Evolutionary conservation across 2,329 filamentous ascomycete genomes (phyloP), one percentile per base, ranked within the genome.

Genomic region (Sarocladium kiliense): DNA sequence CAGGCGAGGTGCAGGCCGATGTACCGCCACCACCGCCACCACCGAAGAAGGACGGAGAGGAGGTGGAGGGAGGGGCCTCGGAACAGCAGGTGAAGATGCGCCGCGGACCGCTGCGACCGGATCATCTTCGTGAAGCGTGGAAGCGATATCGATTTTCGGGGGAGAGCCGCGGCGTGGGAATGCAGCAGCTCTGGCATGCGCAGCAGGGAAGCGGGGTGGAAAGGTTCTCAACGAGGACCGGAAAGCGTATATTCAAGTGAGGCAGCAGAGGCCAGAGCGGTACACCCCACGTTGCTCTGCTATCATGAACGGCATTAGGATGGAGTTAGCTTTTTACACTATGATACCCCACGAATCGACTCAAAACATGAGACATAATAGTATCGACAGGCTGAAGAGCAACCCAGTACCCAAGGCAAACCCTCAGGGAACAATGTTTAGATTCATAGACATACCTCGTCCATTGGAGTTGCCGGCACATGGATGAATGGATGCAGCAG

Each of bases 51-150:
- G 50, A 72, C 57, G 41, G 60, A 1, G 65, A 66, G 21, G 53
- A 42, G 9, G 58, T 59, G 19, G 26, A 19, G 34, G 49, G 26
- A 32, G 41, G 47, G 14, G 60, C 50, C n/a, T n/a, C n/a, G n/a
- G n/a, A n/a, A 60, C 42, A 5, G 3, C 27, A 34, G 25, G 14
- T 5, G 5, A 23, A 32, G 61, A 55, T 47, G 54, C 49, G 47
- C 18, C 36, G 53, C 36, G 81, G 78, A 0, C 87, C 88, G 1
- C 66, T 93, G 47, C 80, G 86, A 25, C 87, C 89, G 0, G 88
- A 91, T 58, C 88, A 92, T 68, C 68, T 93, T 45, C 77, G 87
- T 19, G 88, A 92, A 68, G 87, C 89, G 4, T 76, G 87, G 66
- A 76, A 87, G 55, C 77, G 88, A 50, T 88, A 89, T 68, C 86